Evolutionary conservation across 108 stramenopile genomes (phyloP).

Genomic region (Chaetoceros muelleri): DNA sequence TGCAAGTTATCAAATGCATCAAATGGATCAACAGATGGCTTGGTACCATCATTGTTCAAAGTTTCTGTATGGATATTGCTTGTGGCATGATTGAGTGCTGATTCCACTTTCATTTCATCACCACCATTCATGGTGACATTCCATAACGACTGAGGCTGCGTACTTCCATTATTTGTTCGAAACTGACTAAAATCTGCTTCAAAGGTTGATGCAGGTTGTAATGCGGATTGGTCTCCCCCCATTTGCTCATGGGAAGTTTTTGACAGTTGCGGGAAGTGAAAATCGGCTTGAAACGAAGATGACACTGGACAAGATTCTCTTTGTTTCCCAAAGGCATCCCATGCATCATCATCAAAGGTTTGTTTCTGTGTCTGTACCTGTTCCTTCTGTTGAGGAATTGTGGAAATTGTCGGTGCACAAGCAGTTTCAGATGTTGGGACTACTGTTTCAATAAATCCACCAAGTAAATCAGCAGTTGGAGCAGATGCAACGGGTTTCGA

Average conservation of each 20-base stretch:
- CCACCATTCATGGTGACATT: too few relatives aligned
- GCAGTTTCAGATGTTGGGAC: slow-evolving; percentile 18
- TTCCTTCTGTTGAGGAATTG: background rate
- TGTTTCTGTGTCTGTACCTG: background rate
- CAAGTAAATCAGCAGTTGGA: slow-evolving; percentile 32
- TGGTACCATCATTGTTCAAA: too few relatives aligned
- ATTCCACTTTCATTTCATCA: too few relatives aligned
- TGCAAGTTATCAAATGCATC: too few relatives aligned
- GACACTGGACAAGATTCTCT: slow-evolving; percentile 1
- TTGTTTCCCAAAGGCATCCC: slow-evolving; percentile 61
- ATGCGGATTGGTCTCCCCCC: too few relatives aligned
- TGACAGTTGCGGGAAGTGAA: background rate
- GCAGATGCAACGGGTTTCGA: slow-evolving; percentile 14
- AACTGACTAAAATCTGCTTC: too few relatives aligned
- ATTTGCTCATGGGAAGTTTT: too few relatives aligned
- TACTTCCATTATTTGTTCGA: too few relatives aligned
- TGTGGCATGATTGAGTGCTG: too few relatives aligned
- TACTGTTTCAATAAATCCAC: slow-evolving; percentile 24
- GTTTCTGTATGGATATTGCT: too few relatives aligned
- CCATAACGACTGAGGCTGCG: too few relatives aligned
- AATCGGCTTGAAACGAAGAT: slow-evolving; percentile 1
- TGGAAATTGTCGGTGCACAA: slow-evolving; percentile 3
- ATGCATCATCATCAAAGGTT: slow-evolving; percentile 19
- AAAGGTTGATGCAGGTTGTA: too few relatives aligned
- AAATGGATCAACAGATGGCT: slow-evolving; percentile 21